Conservation (phyloP, 768 basidiomycete species). For the Leccinum longicurvipes region DNA sequence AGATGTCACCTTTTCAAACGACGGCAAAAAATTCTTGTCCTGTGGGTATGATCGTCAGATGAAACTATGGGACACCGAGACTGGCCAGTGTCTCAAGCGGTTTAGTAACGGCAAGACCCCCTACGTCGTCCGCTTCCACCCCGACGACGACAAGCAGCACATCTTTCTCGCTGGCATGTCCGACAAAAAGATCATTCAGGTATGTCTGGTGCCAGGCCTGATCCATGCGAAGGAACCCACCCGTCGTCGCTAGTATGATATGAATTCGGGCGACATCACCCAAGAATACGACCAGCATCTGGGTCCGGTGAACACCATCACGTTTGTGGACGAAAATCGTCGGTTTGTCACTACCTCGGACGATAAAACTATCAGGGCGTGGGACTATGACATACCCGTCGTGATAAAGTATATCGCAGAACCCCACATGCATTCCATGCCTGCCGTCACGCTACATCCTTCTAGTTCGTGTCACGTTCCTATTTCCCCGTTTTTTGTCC, state of each 20-base stretch:
- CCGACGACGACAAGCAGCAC: slow-evolving; percentile 93
- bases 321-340: slow-evolving; percentile 97
- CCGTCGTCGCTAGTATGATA: slow-evolving; percentile 71
- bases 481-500: slow-evolving; percentile 8
- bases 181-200: slow-evolving; percentile 99
- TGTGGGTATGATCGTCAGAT: slow-evolving; percentile 96
- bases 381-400: slow-evolving; percentile 99
- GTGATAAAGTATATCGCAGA: slow-evolving; percentile 99
- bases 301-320: slow-evolving; percentile 97
- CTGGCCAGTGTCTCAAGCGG: slow-evolving; percentile 93
- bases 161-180: slow-evolving; percentile 98
- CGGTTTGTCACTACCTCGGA: slow-evolving; percentile 98
- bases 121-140: slow-evolving; percentile 93
- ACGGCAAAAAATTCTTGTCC: slow-evolving; percentile 84
- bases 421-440: slow-evolving; percentile 99
- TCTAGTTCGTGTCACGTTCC: slow-evolving; percentile 61
- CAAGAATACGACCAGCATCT: slow-evolving; percentile 99
- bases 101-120: slow-evolving; percentile 98
- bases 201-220: slow-evolving; percentile 32
- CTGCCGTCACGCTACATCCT: slow-evolving; percentile 93
- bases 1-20: slow-evolving; percentile 93
- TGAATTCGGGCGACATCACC: slow-evolving; percentile 89
- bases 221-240: slow-evolving; percentile 1
- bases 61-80: slow-evolving; percentile 99
- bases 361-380: slow-evolving; percentile 97